Evolutionary conservation across 306 rosid species (phyloP).

Genomic region (Quercus suber): DNA sequence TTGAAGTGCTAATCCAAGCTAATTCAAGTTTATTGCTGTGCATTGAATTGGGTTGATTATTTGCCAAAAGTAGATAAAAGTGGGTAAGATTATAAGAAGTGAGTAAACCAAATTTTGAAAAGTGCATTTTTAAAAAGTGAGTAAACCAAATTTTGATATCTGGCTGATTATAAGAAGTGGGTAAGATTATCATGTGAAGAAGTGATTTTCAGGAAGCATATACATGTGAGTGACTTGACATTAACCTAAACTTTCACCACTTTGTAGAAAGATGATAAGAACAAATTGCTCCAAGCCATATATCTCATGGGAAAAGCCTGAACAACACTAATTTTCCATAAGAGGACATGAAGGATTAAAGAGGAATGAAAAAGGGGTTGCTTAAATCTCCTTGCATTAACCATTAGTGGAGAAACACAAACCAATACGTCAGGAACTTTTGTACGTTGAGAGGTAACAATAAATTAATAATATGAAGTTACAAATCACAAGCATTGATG

Average conservation of each 20-base stretch:
- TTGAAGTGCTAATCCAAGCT: too few relatives aligned
- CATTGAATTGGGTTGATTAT: too few relatives aligned
- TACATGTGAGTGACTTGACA: constrained; percentile 1
- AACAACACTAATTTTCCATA: not conserved
- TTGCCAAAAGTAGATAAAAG: too few relatives aligned
- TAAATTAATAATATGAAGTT: not conserved
- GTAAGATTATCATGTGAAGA: constrained; percentile 12
- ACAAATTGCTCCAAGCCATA: not conserved
- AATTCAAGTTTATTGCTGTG: too few relatives aligned
- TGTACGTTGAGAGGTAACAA: not conserved
- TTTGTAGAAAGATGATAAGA: not conserved
- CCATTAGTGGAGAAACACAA: not conserved
- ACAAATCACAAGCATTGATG: not conserved
- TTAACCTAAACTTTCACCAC: not conserved
- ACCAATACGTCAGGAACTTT: too few relatives aligned
- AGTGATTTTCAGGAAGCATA: not conserved
- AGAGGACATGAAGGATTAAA: not conserved
- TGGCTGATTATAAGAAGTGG: not conserved
- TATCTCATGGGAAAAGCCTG: not conserved
- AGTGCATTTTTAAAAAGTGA: too few relatives aligned
- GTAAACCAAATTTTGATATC: not conserved
- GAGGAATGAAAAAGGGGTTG: not conserved
- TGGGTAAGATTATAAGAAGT: too few relatives aligned
- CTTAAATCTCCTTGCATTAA: not conserved
- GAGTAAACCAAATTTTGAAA: not conserved